Evolutionary conservation across 2,329 filamentous ascomycete genomes (phyloP).

Genomic region (Capronia epimyces): DNA sequence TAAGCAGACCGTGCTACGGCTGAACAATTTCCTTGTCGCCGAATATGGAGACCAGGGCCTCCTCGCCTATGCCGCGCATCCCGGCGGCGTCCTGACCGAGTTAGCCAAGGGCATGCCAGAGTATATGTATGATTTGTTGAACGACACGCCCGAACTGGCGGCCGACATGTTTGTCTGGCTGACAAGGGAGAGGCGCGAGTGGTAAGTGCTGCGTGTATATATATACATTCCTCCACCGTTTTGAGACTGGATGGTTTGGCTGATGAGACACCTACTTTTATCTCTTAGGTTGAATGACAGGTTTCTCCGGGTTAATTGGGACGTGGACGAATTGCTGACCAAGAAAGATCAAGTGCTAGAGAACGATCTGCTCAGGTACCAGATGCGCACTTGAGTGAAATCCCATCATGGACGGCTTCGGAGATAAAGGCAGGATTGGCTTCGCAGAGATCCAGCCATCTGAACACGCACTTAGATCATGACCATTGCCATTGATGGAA

Average conservation of each 20-base stretch:
- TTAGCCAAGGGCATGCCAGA: conserved; percentile 11
- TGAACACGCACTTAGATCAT: too few relatives aligned
- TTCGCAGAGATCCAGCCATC: too few relatives aligned
- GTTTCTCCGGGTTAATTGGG: neutral
- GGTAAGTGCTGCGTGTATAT: conserved; percentile 3
- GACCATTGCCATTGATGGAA: too few relatives aligned
- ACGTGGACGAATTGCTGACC: neutral
- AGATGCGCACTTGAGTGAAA: neutral
- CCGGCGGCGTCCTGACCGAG: conserved; percentile 18
- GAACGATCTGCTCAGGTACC: neutral
- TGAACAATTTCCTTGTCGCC: conserved; percentile 42
- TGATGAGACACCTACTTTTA: neutral
- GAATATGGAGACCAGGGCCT: conserved; percentile 41
- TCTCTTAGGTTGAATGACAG: neutral
- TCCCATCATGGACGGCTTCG: neutral
- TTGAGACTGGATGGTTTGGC: neutral
- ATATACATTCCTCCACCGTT: too few relatives aligned
- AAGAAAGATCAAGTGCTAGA: neutral
- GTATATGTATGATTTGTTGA: conserved; percentile 6
- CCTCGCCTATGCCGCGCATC: conserved; percentile 19
- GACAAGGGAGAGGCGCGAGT: conserved; percentile 25
- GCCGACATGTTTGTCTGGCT: conserved; percentile 30
- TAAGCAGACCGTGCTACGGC: conserved; percentile 42
- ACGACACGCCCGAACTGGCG: conserved; percentile 27
- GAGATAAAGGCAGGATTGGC: too few relatives aligned